Conservation (phyloP, 2,329 filamentous ascomycete genomes). For the Zasmidium cellare region DNA sequence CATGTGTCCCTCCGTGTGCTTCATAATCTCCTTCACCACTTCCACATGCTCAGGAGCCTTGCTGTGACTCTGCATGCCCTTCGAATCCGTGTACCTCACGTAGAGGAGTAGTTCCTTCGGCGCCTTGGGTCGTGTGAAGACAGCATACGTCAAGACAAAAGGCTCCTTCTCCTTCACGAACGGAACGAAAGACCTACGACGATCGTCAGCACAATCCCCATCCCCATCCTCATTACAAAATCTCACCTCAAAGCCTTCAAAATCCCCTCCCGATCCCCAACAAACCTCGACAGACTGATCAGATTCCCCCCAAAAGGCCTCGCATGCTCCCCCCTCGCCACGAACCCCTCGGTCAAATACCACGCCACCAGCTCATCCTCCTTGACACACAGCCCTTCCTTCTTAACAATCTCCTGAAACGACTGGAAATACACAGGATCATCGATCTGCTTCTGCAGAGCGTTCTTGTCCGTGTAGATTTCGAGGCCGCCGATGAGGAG, state of each 20-base stretch:
- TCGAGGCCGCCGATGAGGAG: slow-evolving; percentile 26
- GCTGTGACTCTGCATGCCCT: slow-evolving; percentile 19
- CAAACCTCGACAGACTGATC: slow-evolving; percentile 22
- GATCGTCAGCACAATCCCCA: not conserved
- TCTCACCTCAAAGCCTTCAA: slow-evolving; percentile 12
- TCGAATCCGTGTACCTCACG: slow-evolving; percentile 23
- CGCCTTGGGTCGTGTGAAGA: slow-evolving; percentile 29
- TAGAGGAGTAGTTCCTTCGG: slow-evolving; percentile 26
- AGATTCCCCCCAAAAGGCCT: slow-evolving; percentile 13
- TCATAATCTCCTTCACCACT: slow-evolving; percentile 25
- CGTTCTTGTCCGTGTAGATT: slow-evolving; percentile 27
- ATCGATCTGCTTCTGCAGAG: slow-evolving; percentile 26
- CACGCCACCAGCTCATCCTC: slow-evolving; percentile 27
- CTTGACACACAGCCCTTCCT: slow-evolving; percentile 23
- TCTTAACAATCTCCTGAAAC: slow-evolving; percentile 23
- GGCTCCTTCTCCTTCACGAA: slow-evolving; percentile 23
- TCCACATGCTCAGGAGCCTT: slow-evolving; percentile 25
- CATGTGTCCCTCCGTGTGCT: slow-evolving; percentile 16
- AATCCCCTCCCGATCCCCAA: slow-evolving; percentile 8
- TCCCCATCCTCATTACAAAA: slow-evolving; percentile 2
- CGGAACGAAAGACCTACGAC: slow-evolving; percentile 7
- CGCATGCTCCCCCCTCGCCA: slow-evolving; percentile 15
- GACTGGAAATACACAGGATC: slow-evolving; percentile 30
- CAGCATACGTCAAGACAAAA: slow-evolving; percentile 27
- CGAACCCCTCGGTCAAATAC: slow-evolving; percentile 26